A percentile compares a stretch with the other conserved stretches of the same genome.
Evolutionary conservation across 148 eudicot genomes (phyloP).

Genomic region (Salicornia ramosissima): DNA sequence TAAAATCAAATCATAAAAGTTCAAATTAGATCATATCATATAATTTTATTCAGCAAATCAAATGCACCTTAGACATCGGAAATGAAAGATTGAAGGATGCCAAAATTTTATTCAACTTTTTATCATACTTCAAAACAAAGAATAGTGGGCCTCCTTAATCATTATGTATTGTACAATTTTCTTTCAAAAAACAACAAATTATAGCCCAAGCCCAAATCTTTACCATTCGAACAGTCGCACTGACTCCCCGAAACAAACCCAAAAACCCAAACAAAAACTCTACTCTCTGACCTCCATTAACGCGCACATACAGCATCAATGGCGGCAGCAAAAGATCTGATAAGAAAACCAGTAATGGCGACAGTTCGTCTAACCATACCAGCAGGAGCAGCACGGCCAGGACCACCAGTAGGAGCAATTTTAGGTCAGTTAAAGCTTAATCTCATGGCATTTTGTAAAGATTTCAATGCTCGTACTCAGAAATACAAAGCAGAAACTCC

Average conservation of each 20-base stretch:
- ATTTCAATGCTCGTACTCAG: conserved; percentile 86
- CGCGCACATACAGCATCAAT: neutral
- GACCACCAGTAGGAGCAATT: conserved; percentile 82
- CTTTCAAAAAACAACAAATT: neutral
- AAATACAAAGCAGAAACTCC: conserved; percentile 85
- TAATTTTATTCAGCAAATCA: too few relatives aligned
- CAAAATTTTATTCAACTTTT: too few relatives aligned
- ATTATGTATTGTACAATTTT: too few relatives aligned
- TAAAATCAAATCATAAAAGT: too few relatives aligned
- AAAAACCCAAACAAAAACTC: too few relatives aligned
- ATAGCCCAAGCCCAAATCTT: neutral
- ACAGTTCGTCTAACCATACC: conserved; percentile 89
- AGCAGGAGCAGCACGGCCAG: conserved; percentile 75
- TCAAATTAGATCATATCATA: too few relatives aligned
- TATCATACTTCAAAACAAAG: too few relatives aligned
- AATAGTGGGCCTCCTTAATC: conserved; percentile 28
- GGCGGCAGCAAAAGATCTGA: conserved; percentile 61
- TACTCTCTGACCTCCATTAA: too few relatives aligned
- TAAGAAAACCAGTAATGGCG: conserved; percentile 68
- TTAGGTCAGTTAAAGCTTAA: conserved; percentile 76
- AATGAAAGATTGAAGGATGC: too few relatives aligned
- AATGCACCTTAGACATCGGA: too few relatives aligned
- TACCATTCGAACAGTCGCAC: too few relatives aligned
- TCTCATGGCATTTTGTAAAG: conserved; percentile 92
- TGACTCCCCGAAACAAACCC: too few relatives aligned